Evolutionary conservation across 2,329 filamentous ascomycete genomes (phyloP).

Genomic region (Westerdykella sp.): DNA sequence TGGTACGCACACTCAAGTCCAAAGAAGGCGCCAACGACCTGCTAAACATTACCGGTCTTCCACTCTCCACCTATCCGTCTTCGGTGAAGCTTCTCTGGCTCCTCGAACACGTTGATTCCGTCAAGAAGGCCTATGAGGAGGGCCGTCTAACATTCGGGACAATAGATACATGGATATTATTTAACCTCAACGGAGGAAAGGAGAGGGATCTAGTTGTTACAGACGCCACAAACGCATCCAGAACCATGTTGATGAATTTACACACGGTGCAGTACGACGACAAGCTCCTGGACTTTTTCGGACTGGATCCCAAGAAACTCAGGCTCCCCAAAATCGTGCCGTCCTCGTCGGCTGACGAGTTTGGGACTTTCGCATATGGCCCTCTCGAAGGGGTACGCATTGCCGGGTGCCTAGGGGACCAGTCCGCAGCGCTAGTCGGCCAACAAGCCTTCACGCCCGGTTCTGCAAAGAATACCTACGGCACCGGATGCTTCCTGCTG

Average conservation of each 20-base stretch:
- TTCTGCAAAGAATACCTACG: slow-evolving; percentile 85
- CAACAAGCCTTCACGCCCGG: slow-evolving; percentile 79
- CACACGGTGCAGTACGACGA: slow-evolving; percentile 75
- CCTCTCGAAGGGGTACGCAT: slow-evolving; percentile 65
- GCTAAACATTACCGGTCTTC: slow-evolving; percentile 67
- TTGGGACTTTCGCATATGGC: slow-evolving; percentile 61
- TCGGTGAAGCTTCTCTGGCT: slow-evolving; percentile 83
- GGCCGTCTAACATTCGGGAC: slow-evolving; percentile 77
- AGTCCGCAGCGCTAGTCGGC: slow-evolving; percentile 78
- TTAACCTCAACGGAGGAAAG: slow-evolving; percentile 69
- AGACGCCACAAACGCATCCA: slow-evolving; percentile 78
- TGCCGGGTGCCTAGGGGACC: slow-evolving; percentile 79
- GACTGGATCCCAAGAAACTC: slow-evolving; percentile 65
- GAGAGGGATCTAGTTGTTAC: slow-evolving; percentile 68
- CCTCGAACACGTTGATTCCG: slow-evolving; percentile 62
- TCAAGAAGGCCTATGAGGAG: slow-evolving; percentile 69
- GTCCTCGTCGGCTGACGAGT: slow-evolving; percentile 68
- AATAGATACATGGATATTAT: slow-evolving; percentile 82
- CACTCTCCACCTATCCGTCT: slow-evolving; percentile 81
- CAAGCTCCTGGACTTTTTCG: slow-evolving; percentile 70
- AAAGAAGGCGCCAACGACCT: slow-evolving; percentile 63
- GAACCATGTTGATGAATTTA: slow-evolving; percentile 94
- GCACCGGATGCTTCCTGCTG: slow-evolving; percentile 81
- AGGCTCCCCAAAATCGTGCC: slow-evolving; percentile 75
- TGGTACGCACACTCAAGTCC: slow-evolving; percentile 71